Evolutionary conservation across 129 eudicot genomes (phyloP), one percentile per base, ranked within the genome.

Genomic region (Solidago caesia): DNA sequence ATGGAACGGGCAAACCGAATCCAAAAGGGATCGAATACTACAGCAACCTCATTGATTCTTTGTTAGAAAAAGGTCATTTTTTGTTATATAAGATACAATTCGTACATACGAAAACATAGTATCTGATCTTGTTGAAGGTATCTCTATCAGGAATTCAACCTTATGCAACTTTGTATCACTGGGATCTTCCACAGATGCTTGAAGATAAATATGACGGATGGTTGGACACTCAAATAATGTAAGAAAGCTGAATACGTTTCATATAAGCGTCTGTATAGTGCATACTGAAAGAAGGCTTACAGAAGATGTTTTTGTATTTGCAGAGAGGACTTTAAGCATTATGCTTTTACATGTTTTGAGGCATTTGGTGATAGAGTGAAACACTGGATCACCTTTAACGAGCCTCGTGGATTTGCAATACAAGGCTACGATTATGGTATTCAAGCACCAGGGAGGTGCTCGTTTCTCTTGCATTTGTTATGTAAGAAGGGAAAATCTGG

Each of bases 121-220:
- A 14, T 69, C 70, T 69, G 7, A 77, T 57, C 44, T 8, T 29
- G 43, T 25, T 74, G 8, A 76, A 44, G 11, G 62, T 69, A 44
- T 58, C 58, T 71, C 8, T 49, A 55, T 59, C 87, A 95, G 99
- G 97, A 77, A 91, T 95, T 63, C 71, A 86, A 82, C 99, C 99
- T 3, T 87, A 85, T 78, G 99, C 76, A 65, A 95, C 99, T 69
- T 67, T 95, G 75, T 95, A 83, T 61, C 99, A 95, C 81, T 95
- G 99, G 99, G 99, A 95, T 85, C 97, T 91, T 63, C 99, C 99
- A 39, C 97, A 91, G 76, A 72, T 57, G 73, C 96, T 95, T n/a
- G 90, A 95, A 72, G 99, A 95, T 75, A 80, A 62, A 71, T 95
- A 95, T 48, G 96, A 87, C 47, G 97, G 99, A 58, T 85, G 93